Conservation (phyloP, 441 rosid species). For the Adansonia gregorii region DNA sequence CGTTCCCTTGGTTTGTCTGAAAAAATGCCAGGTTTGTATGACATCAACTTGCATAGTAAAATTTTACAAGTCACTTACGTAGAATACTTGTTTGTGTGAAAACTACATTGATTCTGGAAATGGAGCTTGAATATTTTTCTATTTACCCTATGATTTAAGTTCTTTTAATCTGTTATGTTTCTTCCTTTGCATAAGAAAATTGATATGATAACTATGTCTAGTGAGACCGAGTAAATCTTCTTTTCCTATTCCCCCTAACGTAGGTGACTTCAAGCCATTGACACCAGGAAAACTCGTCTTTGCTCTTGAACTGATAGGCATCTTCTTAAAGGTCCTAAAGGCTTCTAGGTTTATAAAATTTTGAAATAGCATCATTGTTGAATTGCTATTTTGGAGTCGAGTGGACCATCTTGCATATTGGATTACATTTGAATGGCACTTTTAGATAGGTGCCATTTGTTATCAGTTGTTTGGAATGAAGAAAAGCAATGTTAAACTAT, state of each 20-base stretch:
- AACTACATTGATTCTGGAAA: neutral
- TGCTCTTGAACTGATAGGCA: neutral
- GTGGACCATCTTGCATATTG: neutral
- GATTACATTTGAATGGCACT: neutral
- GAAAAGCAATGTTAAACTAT: neutral
- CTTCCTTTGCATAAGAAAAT: neutral
- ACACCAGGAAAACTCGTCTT: neutral
- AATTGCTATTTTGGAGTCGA: conserved; percentile 18
- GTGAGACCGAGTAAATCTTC: neutral
- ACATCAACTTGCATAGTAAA: neutral
- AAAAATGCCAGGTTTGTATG: conserved; percentile 48
- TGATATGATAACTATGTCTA: neutral
- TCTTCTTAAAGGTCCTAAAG: neutral
- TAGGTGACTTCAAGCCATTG: neutral
- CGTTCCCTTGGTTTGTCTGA: conserved; percentile 6
- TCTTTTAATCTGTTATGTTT: neutral
- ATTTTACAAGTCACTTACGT: neutral
- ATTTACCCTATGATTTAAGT: neutral
- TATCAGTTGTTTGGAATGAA: neutral
- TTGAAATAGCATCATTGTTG: neutral
- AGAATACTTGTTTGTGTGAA: neutral
- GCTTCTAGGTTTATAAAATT: neutral
- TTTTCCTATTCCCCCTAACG: neutral
- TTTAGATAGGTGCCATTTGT: neutral
- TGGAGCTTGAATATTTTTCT: neutral